These are phyloP conservation scores for Sporothrix phasma DNA, from an alignment of 2,329 filamentous ascomycete genomes.

Conservation along the genomic window DNA sequence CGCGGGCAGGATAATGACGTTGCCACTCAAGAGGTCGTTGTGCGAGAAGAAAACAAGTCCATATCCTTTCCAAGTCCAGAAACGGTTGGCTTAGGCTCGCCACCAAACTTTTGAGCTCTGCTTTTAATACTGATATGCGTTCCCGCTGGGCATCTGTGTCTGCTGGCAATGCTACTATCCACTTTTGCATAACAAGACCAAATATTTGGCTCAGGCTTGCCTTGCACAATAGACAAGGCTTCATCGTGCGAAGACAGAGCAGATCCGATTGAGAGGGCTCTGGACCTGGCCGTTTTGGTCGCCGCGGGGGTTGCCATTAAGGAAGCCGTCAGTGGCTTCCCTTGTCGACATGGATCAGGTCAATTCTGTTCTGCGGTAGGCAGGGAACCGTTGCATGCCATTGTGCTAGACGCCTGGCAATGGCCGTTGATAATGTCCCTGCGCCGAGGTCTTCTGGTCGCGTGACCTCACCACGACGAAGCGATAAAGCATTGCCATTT, in stretches of 20 bases:
- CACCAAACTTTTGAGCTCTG: slow-evolving; percentile 62
- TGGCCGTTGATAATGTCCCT: slow-evolving; percentile 72
- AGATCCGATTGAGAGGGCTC: background rate
- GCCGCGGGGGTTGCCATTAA: slow-evolving; percentile 18
- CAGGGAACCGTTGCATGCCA: slow-evolving; percentile 76
- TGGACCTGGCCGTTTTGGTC: slow-evolving; percentile 25
- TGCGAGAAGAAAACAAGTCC: slow-evolving; percentile 90
- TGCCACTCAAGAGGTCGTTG: slow-evolving; percentile 91
- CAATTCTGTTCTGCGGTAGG: slow-evolving; percentile 27
- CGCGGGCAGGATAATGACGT: slow-evolving; percentile 66
- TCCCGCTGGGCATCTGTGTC: slow-evolving; percentile 58
- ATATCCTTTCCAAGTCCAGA: slow-evolving; percentile 64
- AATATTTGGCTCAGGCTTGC: slow-evolving; percentile 69
- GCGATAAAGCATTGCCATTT: slow-evolving; percentile 90
- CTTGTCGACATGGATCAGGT: background rate
- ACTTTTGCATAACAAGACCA: slow-evolving; percentile 96
- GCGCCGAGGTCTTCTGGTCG: slow-evolving; percentile 69
- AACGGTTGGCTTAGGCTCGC: slow-evolving; percentile 62
- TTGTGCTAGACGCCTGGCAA: slow-evolving; percentile 75
- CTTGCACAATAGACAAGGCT: slow-evolving; percentile 46
- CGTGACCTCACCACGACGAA: slow-evolving; percentile 78
- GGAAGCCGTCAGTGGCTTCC: too few relatives aligned
- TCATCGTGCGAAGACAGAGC: slow-evolving; percentile 25
- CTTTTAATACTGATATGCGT: slow-evolving; percentile 59
- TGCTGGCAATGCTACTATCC: slow-evolving; percentile 77